These are phyloP conservation scores for Cydonia oblonga DNA, from an alignment of 331 rosid species.

Conservation along the genomic window DNA sequence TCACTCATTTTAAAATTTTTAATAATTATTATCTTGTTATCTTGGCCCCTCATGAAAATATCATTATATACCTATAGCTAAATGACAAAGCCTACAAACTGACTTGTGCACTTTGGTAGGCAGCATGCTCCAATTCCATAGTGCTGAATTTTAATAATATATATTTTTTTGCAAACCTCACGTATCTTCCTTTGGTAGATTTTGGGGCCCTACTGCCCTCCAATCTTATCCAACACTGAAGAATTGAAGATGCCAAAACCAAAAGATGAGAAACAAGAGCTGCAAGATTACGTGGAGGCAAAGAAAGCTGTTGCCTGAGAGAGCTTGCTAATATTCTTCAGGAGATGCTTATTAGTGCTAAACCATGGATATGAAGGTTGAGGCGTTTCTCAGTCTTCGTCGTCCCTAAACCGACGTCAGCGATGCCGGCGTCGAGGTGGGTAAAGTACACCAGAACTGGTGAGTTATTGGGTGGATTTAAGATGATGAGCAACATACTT, in stretches of 20 bases:
- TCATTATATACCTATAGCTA: not conserved
- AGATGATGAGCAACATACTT: no score
- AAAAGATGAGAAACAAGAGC: no score
- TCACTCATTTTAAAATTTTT: no score
- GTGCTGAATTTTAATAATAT: not conserved
- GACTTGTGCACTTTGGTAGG: no score
- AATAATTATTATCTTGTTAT: no score
- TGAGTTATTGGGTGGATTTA: no score
- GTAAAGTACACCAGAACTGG: not conserved
- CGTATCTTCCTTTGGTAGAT: not conserved
- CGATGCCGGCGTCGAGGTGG: not conserved
- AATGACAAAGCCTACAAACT: not conserved
- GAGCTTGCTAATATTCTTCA: not conserved
- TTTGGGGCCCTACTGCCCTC: not conserved
- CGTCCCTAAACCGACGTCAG: not conserved
- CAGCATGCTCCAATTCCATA: not conserved
- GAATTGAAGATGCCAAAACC: not conserved
- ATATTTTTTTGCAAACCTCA: not conserved
- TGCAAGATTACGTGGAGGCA: not conserved
- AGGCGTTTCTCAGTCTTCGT: not conserved
- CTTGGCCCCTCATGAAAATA: not conserved
- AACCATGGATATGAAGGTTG: not conserved
- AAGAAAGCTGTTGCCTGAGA: not conserved
- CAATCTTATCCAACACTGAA: not conserved
- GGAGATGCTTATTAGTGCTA: no score